Conservation (phyloP, 2,329 filamentous ascomycete genomes). For the Scedosporium boydii region DNA sequence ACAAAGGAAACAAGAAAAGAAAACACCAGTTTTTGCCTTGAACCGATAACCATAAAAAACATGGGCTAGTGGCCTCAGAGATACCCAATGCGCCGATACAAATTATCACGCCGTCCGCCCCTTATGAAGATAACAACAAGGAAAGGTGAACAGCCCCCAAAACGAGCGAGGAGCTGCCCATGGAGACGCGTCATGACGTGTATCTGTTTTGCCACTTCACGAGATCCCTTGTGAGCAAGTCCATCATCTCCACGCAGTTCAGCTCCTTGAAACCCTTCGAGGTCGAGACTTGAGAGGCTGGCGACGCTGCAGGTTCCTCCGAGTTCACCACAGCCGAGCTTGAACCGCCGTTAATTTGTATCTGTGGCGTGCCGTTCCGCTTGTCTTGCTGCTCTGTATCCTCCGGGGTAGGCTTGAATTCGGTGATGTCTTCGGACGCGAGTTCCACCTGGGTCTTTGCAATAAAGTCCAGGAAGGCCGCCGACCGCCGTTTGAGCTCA, state of each 20-base stretch:
- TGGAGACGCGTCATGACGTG: conserved; percentile 17
- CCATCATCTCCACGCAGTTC: conserved; percentile 83
- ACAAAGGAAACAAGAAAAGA: background rate
- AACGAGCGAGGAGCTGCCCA: background rate
- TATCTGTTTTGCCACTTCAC: conserved; percentile 79
- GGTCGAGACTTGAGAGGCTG: background rate
- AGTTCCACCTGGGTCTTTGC: conserved; percentile 81
- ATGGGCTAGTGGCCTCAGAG: background rate
- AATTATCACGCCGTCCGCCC: background rate
- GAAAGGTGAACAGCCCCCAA: background rate
- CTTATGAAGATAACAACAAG: background rate
- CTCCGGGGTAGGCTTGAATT: conserved; percentile 4
- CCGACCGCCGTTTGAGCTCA: conserved; percentile 78
- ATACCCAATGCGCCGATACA: background rate
- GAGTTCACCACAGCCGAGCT: background rate
- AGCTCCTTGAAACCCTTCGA: conserved; percentile 61
- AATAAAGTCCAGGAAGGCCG: conserved; percentile 82
- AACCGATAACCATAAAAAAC: background rate
- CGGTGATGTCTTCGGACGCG: conserved; percentile 49
- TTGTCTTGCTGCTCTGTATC: background rate
- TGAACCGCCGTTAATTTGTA: conserved; percentile 8
- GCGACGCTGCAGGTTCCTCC: background rate
- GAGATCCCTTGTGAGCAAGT: conserved; percentile 68
- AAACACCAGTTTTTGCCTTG: background rate
- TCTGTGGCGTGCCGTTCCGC: conserved; percentile 7